A percentile compares a stretch with the other conserved stretches of the same genome.
These are phyloP conservation scores for Chaetomium tenue DNA, from an alignment of 495 filamentous ascomycete species.

Conservation along the genomic window DNA sequence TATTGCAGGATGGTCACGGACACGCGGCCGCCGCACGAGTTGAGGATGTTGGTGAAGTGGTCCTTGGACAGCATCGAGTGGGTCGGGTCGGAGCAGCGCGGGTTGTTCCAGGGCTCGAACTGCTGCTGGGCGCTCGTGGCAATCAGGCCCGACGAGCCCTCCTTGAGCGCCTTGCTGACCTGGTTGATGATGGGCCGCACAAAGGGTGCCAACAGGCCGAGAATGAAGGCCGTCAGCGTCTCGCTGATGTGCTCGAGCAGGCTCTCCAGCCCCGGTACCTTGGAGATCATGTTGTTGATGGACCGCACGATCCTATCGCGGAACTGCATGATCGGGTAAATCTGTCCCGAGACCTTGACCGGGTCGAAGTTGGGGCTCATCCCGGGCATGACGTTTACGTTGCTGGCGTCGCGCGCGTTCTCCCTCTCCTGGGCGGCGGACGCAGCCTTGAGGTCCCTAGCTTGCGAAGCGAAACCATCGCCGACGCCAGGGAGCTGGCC, in stretches of 20 bases:
- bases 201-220: conserved; percentile 86
- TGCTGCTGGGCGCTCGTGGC: conserved; percentile 79
- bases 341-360: conserved; percentile 72
- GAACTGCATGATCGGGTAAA: conserved; percentile 93
- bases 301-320: conserved; percentile 86
- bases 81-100: conserved; percentile 82
- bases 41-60: conserved; percentile 91
- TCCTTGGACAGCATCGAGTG: conserved; percentile 95
- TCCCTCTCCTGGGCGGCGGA: conserved; percentile 72
- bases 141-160: conserved; percentile 77
- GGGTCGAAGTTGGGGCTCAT: conserved; percentile 79
- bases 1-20: conserved; percentile 78
- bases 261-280: conserved; percentile 83
- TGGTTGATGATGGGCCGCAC: conserved; percentile 87
- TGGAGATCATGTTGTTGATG: conserved; percentile 80
- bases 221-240: conserved; percentile 82
- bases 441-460: conserved; percentile 67
- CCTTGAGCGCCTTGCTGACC: conserved; percentile 75
- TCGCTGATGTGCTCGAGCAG: conserved; percentile 89
- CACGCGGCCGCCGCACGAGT: conserved; percentile 80
- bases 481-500: conserved; percentile 75
- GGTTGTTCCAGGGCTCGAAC: conserved; percentile 86
- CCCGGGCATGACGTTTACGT: conserved; percentile 57
- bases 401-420: conserved; percentile 45
- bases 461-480: conserved; percentile 69